Conservation (phyloP, 2,329 filamentous ascomycete genomes). For the Stemphylium lycopersici region DNA sequence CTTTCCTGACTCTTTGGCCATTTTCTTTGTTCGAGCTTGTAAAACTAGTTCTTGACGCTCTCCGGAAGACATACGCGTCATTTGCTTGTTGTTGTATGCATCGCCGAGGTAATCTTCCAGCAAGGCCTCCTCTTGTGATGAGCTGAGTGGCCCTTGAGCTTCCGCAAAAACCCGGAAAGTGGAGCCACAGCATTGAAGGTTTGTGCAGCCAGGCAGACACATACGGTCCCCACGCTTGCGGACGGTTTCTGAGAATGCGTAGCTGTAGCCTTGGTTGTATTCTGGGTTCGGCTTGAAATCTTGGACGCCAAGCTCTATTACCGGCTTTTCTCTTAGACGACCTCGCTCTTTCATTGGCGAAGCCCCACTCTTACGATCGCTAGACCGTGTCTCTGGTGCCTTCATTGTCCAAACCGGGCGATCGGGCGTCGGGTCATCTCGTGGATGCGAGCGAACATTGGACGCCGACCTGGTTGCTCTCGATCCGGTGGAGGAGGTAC, state of each 20-base stretch:
- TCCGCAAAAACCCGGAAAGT: slow-evolving; percentile 70
- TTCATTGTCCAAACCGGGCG: slow-evolving; percentile 34
- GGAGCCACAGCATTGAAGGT: slow-evolving; percentile 76
- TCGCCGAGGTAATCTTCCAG: slow-evolving; percentile 63
- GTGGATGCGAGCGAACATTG: slow-evolving; percentile 10
- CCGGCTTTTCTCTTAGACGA: slow-evolving; percentile 60
- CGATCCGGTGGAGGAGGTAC: slow-evolving; percentile 8
- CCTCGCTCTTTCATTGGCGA: slow-evolving; percentile 11
- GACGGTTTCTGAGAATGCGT: slow-evolving; percentile 76
- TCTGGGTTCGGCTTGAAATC: slow-evolving; percentile 85
- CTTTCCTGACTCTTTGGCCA: slow-evolving; percentile 77
- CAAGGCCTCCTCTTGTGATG: slow-evolving; percentile 46
- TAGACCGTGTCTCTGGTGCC: slow-evolving; percentile 16
- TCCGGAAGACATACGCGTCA: slow-evolving; percentile 59
- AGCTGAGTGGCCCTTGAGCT: slow-evolving; percentile 37
- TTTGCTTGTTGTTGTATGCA: slow-evolving; percentile 44
- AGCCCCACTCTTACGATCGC: slow-evolving; percentile 9
- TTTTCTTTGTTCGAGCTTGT: slow-evolving; percentile 74
- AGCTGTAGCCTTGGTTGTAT: slow-evolving; percentile 72
- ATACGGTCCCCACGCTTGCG: slow-evolving; percentile 72
- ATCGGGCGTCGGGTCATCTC: slow-evolving; percentile 17
- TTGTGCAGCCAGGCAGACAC: slow-evolving; percentile 75
- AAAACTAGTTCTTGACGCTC: slow-evolving; percentile 71
- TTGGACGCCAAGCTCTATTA: slow-evolving; percentile 64
- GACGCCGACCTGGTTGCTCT: slow-evolving; percentile 1